Base-by-base conservation (phyloP, 2,329 filamentous ascomycete genomes). In the Ophiostoma australiae region DNA sequence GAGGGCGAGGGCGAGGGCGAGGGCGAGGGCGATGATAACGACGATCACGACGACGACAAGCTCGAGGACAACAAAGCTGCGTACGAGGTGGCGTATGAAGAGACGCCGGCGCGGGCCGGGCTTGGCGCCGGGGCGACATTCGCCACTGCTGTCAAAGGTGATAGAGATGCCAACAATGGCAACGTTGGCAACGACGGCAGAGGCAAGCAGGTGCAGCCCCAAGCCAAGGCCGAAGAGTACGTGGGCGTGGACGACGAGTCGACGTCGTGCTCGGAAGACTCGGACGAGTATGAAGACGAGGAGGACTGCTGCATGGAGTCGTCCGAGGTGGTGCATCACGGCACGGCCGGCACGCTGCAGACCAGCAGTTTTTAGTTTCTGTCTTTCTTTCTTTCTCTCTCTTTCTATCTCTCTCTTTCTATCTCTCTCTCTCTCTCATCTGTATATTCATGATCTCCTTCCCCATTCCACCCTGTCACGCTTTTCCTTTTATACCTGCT, bases 1-100 rank as follows among this genome's bases (percentile, higher is more conserved):
- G 81, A 78, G 3, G 27, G 27, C 1, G 73, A 74, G 11, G 77
- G 77, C 15, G 77, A 75, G 68, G 80, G 80, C 72, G 81, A 79
- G 65, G 80, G 82, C 67, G 81, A 78, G 3, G 27, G 27, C 1
- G 73, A 74, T 3, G 75, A 75, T 1, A 74, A 77, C 1, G 75
- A 77, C 2, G 74, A 77, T 1, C 75, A 77, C 7, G 76, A 78
- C 0, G 74, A 75, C 1, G 76, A 76, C 75, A 78, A 4, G 52
- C n/a, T 4, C 10, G 75, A 76, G 2, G 76, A 73, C 17, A 76
- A 76, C 52, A 76, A 77, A 35, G n/a, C 7, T 11, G 52, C 52
- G 1, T 72, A 73, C 10, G 76, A 76, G 7, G 76, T 77, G 13
- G 74, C 74, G 33, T 75, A 77, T 7, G 74, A 78, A 6, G 75